Evolutionary conservation across 2,329 filamentous ascomycete genomes (phyloP).

Genomic region (Clonostachys solani): DNA sequence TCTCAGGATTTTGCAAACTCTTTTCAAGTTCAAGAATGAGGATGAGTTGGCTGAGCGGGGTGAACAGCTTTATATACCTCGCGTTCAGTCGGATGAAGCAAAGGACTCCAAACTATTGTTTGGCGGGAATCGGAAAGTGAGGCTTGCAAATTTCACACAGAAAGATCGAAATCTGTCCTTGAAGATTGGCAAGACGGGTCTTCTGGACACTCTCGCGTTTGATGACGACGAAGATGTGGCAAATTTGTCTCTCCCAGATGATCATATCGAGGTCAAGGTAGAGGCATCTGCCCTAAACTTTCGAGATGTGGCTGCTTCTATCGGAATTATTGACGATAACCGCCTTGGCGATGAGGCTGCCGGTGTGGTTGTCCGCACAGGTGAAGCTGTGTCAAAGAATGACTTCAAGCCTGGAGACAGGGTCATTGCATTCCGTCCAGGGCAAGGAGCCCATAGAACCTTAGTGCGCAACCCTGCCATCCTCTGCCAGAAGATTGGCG

Average conservation of each 20-base stretch:
- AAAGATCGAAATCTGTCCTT: slow-evolving; percentile 2
- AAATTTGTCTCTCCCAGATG: slow-evolving; percentile 27
- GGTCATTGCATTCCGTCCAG: slow-evolving; percentile 13
- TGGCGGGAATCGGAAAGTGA: background rate
- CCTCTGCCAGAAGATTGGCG: slow-evolving; percentile 5
- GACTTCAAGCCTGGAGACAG: slow-evolving; percentile 8
- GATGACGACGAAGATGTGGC: slow-evolving; percentile 9
- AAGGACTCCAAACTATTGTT: slow-evolving; percentile 7
- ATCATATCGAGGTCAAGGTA: slow-evolving; percentile 22
- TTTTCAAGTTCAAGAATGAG: slow-evolving; percentile 4
- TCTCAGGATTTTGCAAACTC: background rate
- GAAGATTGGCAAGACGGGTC: slow-evolving; percentile 6
- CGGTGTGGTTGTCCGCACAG: slow-evolving; percentile 9
- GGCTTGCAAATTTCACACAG: background rate
- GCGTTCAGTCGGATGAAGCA: slow-evolving; percentile 2
- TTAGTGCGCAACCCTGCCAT: slow-evolving; percentile 3
- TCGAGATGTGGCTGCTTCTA: slow-evolving; percentile 20
- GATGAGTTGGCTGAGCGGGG: slow-evolving; percentile 13
- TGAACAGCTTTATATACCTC: slow-evolving; percentile 12
- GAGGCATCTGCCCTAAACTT: slow-evolving; percentile 12
- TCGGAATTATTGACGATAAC: slow-evolving; percentile 8
- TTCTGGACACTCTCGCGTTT: slow-evolving; percentile 20
- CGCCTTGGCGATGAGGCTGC: slow-evolving; percentile 12
- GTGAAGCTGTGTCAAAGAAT: slow-evolving; percentile 6
- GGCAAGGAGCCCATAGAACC: slow-evolving; percentile 20